Base-by-base conservation (phyloP, 2,329 filamentous ascomycete species). In the Chaetothyriales sp. region DNA sequence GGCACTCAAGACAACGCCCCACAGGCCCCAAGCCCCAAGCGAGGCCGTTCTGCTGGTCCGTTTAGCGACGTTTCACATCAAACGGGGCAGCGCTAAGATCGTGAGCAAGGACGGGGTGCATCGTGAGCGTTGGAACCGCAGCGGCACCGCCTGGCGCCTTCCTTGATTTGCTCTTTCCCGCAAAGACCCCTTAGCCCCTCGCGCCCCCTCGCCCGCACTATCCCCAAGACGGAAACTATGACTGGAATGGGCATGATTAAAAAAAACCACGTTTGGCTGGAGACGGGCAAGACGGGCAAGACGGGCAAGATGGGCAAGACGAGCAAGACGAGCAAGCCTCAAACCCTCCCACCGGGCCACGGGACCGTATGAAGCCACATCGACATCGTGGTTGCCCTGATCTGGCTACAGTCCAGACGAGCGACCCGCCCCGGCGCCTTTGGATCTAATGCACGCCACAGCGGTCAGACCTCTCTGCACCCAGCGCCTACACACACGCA, bases 101-200 rank as follows among this genome's bases (percentile, higher is more conserved):
- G 55, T 50, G 53, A 55, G 22, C 46, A 49, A 43, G 51, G 47
- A 53, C 51, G 48, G 51, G 48, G 22, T 55, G 48, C 48, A 50
- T 50, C 44, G 48, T 48, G 51, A 54, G 55, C 55, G 55, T 54
- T 57, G 55, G 51, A 52, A 57, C 55, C 55, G 55, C 55, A 55
- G 55, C 20, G 49, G 46, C 51, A 39, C 47, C 10, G 15, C 15
- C 32, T 39, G 32, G 32, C 15, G 8, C 32, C 7, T 39, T 6
- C 48, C 70, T 70, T 73, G 63, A 61, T 62, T 20, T 51, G 61
- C 36, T 61, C 64, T 46, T 65, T 15, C 32, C 32, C 12, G 32
- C 32, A 39, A 39, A 10, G 32, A 15, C 32, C 12, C 28, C 22
- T 25, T 25, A 25, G 22, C 22, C 32, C 32, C 32, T 15, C 10